Percentiles rank a stretch among this genome's conserved stretches.
These are phyloP conservation scores for Suhomyces guaymorum DNA, from an alignment of 1,139 yeast species.

Conservation along the genomic window DNA sequence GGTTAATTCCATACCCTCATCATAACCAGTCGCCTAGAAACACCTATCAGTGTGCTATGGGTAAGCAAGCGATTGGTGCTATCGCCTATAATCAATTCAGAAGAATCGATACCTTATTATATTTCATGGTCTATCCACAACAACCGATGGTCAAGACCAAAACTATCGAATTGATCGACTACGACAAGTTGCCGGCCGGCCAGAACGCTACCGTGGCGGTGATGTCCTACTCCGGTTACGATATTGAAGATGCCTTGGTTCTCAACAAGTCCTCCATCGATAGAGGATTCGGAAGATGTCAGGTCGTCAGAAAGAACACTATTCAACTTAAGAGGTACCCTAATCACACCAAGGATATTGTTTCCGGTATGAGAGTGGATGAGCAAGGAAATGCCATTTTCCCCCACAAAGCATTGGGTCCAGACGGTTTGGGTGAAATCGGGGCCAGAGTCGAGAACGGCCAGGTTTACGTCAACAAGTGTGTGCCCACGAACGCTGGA, in stretches of 20 bases:
- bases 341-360: slow-evolving; percentile 87
- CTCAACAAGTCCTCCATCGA: slow-evolving; percentile 90
- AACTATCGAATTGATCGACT: slow-evolving; percentile 91
- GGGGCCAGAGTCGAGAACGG: slow-evolving; percentile 91
- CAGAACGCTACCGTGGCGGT: slow-evolving; percentile 99
- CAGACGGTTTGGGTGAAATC: slow-evolving; percentile 96
- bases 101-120: slow-evolving; percentile 90
- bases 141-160: slow-evolving; percentile 99
- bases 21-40: slow-evolving; percentile 99
- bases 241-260: slow-evolving; percentile 98
- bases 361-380: slow-evolving; percentile 88
- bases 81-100: slow-evolving; percentile 95
- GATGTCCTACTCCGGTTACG: slow-evolving; percentile 98
- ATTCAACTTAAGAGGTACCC: slow-evolving; percentile 88
- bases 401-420: slow-evolving; percentile 84
- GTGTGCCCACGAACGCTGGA: slow-evolving; percentile 84
- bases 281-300: slow-evolving; percentile 98
- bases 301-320: slow-evolving; percentile 91
- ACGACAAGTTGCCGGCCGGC: slow-evolving; percentile 97
- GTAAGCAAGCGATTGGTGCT: slow-evolving; percentile 99
- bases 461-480: slow-evolving; percentile 89
- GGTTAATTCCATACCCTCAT: slow-evolving; percentile 98
- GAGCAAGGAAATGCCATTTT: slow-evolving; percentile 77
- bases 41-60: slow-evolving; percentile 99
- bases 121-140: slow-evolving; percentile 96